phyloP scores from a whole-genome alignment of 177 flowering plant species.

The Vitis hybrid region DNA sequence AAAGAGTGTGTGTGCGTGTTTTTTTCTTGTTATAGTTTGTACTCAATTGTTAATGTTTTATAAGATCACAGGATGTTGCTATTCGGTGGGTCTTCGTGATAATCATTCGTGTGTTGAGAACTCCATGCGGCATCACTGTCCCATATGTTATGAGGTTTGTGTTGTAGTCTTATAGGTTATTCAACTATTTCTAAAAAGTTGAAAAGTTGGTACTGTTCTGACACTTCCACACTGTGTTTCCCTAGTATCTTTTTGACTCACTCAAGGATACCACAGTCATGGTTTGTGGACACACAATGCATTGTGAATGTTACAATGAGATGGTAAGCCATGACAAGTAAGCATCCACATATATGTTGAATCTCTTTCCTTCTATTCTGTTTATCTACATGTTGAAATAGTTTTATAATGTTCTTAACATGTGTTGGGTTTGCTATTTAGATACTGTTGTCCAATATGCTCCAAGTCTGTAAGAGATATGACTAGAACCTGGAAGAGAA shows the following conservation, averaged over 20 bases:
- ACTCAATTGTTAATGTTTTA: constrained; percentile 3
- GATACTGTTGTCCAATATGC: constrained; percentile 94
- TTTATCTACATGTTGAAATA: neutral
- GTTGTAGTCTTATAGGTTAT: constrained; percentile 2
- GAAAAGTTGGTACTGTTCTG: neutral
- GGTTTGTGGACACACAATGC: constrained; percentile 99
- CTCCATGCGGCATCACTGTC: constrained; percentile 90
- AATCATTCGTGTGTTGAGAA: constrained; percentile 89
- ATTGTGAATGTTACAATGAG: constrained; percentile 70
- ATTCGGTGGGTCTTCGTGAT: constrained; percentile 49
- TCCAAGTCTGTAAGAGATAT: constrained; percentile 81
- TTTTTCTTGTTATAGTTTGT: neutral
- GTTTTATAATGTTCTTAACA: neutral
- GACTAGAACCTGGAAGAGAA: constrained; percentile 75
- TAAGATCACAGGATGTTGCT: constrained; percentile 53
- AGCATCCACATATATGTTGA: constrained; percentile 15
- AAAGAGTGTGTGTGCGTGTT: no score
- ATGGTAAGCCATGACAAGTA: constrained; percentile 81
- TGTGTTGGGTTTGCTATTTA: constrained; percentile 22
- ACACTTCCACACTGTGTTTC: constrained; percentile 2
- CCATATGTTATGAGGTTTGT: constrained; percentile 92
- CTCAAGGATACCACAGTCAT: constrained; percentile 74
- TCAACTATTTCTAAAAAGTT: neutral
- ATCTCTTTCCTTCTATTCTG: neutral
- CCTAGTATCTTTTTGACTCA: constrained; percentile 93